phyloP scores from a whole-genome alignment of 2,329 filamentous ascomycete species.

The Mycogone perniciosa region DNA sequence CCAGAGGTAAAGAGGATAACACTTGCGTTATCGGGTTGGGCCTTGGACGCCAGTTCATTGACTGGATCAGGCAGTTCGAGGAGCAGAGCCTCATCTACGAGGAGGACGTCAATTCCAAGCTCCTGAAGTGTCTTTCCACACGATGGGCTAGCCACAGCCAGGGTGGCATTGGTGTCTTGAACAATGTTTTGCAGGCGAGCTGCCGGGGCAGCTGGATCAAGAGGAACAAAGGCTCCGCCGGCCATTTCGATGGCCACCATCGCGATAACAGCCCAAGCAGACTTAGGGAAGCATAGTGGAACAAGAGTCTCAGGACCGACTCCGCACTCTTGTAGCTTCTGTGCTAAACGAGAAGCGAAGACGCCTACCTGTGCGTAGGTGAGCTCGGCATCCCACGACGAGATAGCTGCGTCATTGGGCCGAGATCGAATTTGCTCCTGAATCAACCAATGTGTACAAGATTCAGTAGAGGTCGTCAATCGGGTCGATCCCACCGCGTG shows the following conservation, averaged over 20 bases:
- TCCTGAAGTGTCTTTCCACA: background rate
- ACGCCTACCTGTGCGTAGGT: constrained; percentile 5
- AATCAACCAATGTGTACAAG: constrained; percentile 3
- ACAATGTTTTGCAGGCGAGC: background rate
- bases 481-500: background rate
- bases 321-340: constrained; percentile 1
- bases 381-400: constrained; percentile 7
- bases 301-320: constrained; percentile 9
- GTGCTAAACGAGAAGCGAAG: background rate
- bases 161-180: background rate
- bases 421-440: background rate
- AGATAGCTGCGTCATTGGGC: constrained; percentile 4
- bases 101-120: background rate
- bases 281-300: constrained; percentile 15
- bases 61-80: background rate
- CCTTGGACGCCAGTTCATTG: background rate
- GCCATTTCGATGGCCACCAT: constrained; percentile 15
- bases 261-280: constrained; percentile 11
- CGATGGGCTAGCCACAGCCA: background rate
- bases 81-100: constrained; percentile 1
- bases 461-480: background rate
- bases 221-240: constrained; percentile 14
- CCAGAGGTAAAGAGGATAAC: constrained; percentile 11
- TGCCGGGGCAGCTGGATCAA: constrained; percentile 10
- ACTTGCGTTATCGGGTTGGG: background rate